phyloP scores from a whole-genome alignment of 306 rosid species.

The Pueraria montana region DNA sequence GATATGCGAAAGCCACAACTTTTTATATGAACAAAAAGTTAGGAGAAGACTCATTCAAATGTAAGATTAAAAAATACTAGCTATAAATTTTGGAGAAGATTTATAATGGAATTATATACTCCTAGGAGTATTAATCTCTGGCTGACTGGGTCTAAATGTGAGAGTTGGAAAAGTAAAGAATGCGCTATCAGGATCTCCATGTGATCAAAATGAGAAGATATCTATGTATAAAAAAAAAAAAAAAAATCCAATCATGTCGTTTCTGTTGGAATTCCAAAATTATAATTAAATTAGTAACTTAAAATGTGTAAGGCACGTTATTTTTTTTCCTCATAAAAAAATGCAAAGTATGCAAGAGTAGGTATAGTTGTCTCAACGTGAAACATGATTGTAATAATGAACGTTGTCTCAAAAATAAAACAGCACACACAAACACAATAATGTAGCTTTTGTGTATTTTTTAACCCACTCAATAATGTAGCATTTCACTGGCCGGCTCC shows the following conservation, averaged over 20 bases:
- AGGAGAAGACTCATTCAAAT: not conserved
- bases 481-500: not conserved
- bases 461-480: too few species aligned
- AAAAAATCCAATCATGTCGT: not conserved
- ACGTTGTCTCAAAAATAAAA: too few species aligned
- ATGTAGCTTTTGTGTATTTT: not conserved
- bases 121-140: too few species aligned
- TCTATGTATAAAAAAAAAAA: not conserved
- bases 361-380: not conserved
- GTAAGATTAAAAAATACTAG: not conserved
- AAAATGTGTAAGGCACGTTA: not conserved
- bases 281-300: not conserved
- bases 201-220: not conserved
- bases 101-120: not conserved
- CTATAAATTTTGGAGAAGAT: not conserved
- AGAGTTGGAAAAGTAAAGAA: not conserved
- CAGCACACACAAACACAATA: too few species aligned
- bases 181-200: not conserved
- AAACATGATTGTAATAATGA: not conserved
- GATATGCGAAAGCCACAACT: not conserved
- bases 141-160: not conserved
- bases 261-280: not conserved
- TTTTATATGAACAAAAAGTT: not conserved
- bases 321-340: not conserved
- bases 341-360: not conserved